Conservation (phyloP, 2,329 filamentous ascomycete species). For the Dactylellina sp. region DNA sequence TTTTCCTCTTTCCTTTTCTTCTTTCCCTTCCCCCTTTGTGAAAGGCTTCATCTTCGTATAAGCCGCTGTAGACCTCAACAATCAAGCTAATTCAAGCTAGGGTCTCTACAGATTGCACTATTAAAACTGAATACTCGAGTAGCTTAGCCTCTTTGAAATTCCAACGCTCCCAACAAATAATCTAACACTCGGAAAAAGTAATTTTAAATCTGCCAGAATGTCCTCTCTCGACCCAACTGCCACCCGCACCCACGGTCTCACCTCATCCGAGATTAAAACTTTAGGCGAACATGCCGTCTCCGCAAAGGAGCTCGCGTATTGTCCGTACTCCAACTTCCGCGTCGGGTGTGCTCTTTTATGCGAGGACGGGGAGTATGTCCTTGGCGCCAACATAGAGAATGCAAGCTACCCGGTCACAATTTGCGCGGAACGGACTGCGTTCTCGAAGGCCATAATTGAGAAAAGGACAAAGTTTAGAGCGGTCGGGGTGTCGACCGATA, state of each 20-base stretch:
- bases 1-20: constrained; percentile 4
- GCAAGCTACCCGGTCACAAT: constrained; percentile 93
- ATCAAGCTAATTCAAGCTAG: too few species aligned
- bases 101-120: too few species aligned
- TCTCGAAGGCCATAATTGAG: constrained; percentile 78
- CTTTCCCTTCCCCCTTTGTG: constrained; percentile 6
- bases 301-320: constrained; percentile 85
- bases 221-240: too few species aligned
- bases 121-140: background rate
- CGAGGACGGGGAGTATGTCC: constrained; percentile 69
- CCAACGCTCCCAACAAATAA: background rate
- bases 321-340: constrained; percentile 91
- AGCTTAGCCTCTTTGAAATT: background rate
- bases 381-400: constrained; percentile 93
- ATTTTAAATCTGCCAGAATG: too few species aligned
- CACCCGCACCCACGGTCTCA: constrained; percentile 66
- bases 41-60: background rate
- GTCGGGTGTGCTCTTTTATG: constrained; percentile 85
- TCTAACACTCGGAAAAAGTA: too few species aligned
- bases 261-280: constrained; percentile 72
- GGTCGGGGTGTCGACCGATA: constrained; percentile 82
- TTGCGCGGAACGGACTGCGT: constrained; percentile 91
- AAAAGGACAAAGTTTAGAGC: constrained; percentile 75
- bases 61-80: background rate
- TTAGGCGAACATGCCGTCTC: constrained; percentile 74